phyloP scores from a whole-genome alignment of 2,329 filamentous ascomycete species.

The Fusarium dlaminii region DNA sequence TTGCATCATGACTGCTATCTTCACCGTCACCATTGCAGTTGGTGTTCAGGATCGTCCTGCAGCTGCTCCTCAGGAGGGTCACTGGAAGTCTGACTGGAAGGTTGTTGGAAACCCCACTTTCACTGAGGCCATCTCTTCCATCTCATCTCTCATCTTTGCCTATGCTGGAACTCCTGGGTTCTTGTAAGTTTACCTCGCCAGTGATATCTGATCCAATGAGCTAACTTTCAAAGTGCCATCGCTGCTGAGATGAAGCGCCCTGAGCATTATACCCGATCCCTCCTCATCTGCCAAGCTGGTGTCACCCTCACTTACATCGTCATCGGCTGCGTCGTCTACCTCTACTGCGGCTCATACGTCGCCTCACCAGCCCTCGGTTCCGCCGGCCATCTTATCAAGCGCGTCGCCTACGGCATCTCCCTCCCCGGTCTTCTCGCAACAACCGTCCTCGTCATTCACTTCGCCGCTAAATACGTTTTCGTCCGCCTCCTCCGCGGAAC shows the following conservation, averaged over 20 bases:
- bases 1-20: conserved; percentile 36
- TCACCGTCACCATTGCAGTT: conserved; percentile 37
- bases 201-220: rapidly evolving
- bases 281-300: conserved; percentile 41
- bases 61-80: conserved; percentile 21
- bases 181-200: conserved; percentile 15
- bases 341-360: conserved; percentile 57
- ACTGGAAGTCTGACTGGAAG: conserved; percentile 47
- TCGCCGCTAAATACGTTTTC: conserved; percentile 31
- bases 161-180: conserved; percentile 50
- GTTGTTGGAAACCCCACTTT: conserved; percentile 45
- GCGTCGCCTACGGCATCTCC: conserved; percentile 53
- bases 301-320: conserved; percentile 47
- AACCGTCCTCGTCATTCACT: conserved; percentile 42
- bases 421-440: conserved; percentile 45
- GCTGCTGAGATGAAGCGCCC: conserved; percentile 48
- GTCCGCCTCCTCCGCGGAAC: conserved; percentile 41
- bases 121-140: conserved; percentile 44
- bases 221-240: conserved; percentile 23
- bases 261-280: conserved; percentile 37
- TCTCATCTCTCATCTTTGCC: conserved; percentile 50
- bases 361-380: conserved; percentile 59
- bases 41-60: conserved; percentile 33
- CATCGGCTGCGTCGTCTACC: conserved; percentile 55
- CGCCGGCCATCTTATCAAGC: conserved; percentile 54